These are phyloP conservation scores for Epithemia pelagica DNA, from an alignment of 108 stramenopile genomes.

Conservation along the genomic window DNA sequence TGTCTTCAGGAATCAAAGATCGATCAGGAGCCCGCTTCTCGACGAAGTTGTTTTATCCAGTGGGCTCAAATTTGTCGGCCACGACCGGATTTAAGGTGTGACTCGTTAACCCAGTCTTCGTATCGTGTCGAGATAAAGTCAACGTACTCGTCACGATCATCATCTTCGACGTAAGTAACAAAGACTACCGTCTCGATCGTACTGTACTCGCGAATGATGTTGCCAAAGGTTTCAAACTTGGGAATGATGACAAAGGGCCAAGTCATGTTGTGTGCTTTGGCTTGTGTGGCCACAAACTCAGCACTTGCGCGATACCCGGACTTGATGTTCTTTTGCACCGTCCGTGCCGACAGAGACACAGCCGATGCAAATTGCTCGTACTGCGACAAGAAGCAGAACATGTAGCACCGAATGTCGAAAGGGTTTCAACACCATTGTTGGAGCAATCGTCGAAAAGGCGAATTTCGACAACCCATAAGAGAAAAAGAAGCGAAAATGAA, in stretches of 20 bases:
- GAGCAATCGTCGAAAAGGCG: no score
- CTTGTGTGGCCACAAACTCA: not conserved
- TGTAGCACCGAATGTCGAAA: not conserved
- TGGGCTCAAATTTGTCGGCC: not conserved
- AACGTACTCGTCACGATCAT: not conserved
- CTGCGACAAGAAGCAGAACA: not conserved
- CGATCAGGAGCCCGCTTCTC: not conserved
- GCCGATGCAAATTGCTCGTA: conserved; percentile 3
- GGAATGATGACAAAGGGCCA: conserved; percentile 24
- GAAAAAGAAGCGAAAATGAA: no score
- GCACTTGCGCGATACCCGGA: not conserved
- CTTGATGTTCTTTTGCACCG: not conserved
- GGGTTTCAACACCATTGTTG: no score
- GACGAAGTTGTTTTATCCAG: not conserved
- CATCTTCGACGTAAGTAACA: not conserved
- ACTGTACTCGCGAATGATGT: not conserved
- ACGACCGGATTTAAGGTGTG: not conserved
- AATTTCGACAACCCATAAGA: no score
- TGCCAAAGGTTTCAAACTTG: conserved; percentile 7
- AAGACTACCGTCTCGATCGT: not conserved
- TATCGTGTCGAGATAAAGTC: not conserved
- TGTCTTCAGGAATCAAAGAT: not conserved
- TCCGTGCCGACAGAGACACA: not conserved
- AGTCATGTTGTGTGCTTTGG: not conserved
- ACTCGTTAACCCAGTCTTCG: not conserved